phyloP scores from a whole-genome alignment of 2,329 filamentous ascomycete genomes.

The Dactylellina drechsleri region DNA sequence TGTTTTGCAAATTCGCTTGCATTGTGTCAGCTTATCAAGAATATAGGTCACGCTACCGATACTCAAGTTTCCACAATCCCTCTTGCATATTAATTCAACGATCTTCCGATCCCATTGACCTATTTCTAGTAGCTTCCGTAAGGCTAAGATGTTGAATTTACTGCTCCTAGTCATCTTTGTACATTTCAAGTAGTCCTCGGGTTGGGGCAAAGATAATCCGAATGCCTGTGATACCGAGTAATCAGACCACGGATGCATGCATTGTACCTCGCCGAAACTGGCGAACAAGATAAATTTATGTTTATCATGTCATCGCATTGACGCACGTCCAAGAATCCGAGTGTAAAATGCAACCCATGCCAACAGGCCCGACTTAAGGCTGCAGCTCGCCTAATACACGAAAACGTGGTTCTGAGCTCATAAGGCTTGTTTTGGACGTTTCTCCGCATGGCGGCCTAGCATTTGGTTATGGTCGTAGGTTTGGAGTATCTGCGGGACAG shows the following conservation, averaged over 20 bases:
- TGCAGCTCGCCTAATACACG: slow-evolving; percentile 41
- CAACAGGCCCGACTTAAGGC: slow-evolving; percentile 22
- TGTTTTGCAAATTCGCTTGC: too few relatives aligned
- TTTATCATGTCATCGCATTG: slow-evolving; percentile 8
- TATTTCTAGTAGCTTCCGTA: too few relatives aligned
- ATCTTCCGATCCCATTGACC: too few relatives aligned
- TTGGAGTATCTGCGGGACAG: slow-evolving; percentile 22
- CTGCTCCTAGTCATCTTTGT: too few relatives aligned
- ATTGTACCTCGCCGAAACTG: slow-evolving; percentile 9
- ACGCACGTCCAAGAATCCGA: not conserved
- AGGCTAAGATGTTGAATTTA: too few relatives aligned
- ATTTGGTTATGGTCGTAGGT: not conserved
- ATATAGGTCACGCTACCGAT: too few relatives aligned
- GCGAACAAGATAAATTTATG: too few relatives aligned
- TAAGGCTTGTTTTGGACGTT: slow-evolving; percentile 13
- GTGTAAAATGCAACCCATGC: slow-evolving; percentile 1
- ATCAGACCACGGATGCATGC: slow-evolving; percentile 27
- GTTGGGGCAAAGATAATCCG: too few relatives aligned
- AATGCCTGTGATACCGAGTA: not conserved
- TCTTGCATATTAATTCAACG: too few relatives aligned
- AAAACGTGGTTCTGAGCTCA: slow-evolving; percentile 40
- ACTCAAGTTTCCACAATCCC: too few relatives aligned
- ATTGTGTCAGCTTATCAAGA: too few relatives aligned
- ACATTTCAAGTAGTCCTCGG: too few relatives aligned
- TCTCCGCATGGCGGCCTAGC: not conserved